Base-by-base conservation (phyloP, 345 rosid genomes). In the Rhizophora mangle region DNA sequence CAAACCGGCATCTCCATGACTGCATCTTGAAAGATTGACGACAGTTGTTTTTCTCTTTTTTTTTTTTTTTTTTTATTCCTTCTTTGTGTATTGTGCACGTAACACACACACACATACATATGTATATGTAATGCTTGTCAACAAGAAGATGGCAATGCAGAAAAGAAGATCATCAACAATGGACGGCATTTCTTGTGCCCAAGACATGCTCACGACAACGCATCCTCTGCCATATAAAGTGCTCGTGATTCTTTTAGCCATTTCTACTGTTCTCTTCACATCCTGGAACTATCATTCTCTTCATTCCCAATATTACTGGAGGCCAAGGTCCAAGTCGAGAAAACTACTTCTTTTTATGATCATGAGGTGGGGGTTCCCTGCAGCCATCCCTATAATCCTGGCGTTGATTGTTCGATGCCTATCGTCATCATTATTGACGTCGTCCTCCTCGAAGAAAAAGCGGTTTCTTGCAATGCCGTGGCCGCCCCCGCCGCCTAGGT, bases 211-310 rank as follows among this genome's bases (percentile, higher is more conserved):
- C 4, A 58, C 57, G 21, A 3, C 19, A 57, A 43, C 49, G 49
- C 55, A 68, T 30, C 72, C 72, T 26, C 32, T 43, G 1, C 72
- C 72, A 16, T 60, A 39, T 7, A 46, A 46, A 47, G 64, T 68
- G 8, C 13, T 68, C n/a, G 29, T 68, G 2, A 11, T 68, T 26
- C 64, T 68, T 9, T 2, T 30, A 10, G 24, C 39, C 57, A 60
- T 46, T 51, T 27, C 57, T 0, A 9, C 60, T 57, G 21, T 59
- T 20, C 72, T 68, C 62, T n/a, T 60, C 57, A 27, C n/a, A 19
- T 46, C 71, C n/a, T 49, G 34, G 4, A 63, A 29, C 27, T 22
- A 55, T 20, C 30, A 10, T n/a, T 55, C 27, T 55, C 29, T 55
- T 13, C 59, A 24, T 26, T 55, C 1, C 59, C 27, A 55, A 8